A percentile compares a stretch with the other conserved stretches of the same genome.
Evolutionary conservation across 2,329 filamentous ascomycete genomes (phyloP).

Genomic region (Paramyrothecium sp.): DNA sequence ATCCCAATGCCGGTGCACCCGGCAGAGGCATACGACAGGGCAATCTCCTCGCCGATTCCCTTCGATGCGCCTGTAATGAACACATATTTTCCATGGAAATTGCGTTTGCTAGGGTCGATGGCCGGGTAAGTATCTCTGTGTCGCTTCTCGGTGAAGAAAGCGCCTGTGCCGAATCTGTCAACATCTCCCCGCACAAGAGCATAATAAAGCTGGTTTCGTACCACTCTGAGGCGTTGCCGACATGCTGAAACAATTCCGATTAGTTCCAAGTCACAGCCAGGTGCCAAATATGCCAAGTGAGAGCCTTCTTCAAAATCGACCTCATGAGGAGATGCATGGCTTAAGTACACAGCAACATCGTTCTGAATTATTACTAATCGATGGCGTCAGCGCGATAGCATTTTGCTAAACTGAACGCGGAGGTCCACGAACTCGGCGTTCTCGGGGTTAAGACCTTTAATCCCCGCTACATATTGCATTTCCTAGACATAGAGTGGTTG

Average conservation of each 20-base stretch:
- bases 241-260: background rate
- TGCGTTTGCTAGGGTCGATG: conserved; percentile 40
- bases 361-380: background rate
- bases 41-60: conserved; percentile 52
- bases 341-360: background rate
- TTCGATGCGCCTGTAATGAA: conserved; percentile 56
- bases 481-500: too few relatives aligned
- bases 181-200: background rate
- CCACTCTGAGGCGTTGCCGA: background rate
- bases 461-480: background rate
- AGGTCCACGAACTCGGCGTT: background rate
- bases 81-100: conserved; percentile 35
- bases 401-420: background rate
- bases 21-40: conserved; percentile 54
- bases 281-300: background rate
- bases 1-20: conserved; percentile 51
- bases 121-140: conserved; percentile 52
- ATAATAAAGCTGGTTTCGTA: background rate
- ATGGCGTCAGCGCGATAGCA: background rate
- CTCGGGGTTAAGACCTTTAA: background rate
- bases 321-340: background rate
- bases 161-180: background rate
- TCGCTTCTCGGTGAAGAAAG: background rate
- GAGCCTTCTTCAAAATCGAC: background rate
- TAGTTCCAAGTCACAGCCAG: too few relatives aligned